Conservation (phyloP, 73 alveolate species). For the Durusdinium trenchii region DNA sequence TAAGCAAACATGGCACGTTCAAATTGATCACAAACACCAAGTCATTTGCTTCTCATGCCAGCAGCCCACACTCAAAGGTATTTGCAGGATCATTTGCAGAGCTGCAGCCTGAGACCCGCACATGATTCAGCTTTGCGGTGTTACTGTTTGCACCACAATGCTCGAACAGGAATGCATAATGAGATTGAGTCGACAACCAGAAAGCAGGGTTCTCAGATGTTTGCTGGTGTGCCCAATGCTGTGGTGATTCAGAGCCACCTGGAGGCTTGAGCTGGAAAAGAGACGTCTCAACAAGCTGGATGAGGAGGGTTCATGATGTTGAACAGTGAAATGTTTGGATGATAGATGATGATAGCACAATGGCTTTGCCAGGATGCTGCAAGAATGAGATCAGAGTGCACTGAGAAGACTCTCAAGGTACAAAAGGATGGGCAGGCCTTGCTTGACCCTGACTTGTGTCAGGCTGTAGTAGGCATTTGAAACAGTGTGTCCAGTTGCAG, state of each 20-base stretch:
- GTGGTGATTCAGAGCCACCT: background rate
- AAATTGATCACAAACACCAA: too few relatives aligned
- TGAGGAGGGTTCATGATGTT: background rate
- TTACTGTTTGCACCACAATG: background rate
- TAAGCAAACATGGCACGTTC: background rate
- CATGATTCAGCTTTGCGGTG: background rate
- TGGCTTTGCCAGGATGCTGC: conserved; percentile 39
- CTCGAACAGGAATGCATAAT: conserved; percentile 77
- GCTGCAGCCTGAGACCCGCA: background rate
- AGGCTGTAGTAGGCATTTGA: background rate
- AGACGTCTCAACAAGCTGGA: conserved; percentile 91
- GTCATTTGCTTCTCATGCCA: background rate
- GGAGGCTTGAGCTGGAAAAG: conserved; percentile 91
- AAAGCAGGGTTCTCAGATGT: conserved; percentile 8
- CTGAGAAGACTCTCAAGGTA: conserved; percentile 13
- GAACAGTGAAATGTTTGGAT: background rate
- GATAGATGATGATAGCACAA: background rate
- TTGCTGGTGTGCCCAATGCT: background rate
- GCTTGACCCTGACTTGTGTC: background rate
- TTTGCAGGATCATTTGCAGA: conserved; percentile 83
- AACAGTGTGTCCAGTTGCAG: background rate
- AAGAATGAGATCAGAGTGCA: conserved; percentile 76
- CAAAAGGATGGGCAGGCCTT: conserved; percentile 30
- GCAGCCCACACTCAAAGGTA: background rate
- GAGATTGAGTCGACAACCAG: conserved; percentile 94